Evolutionary conservation across 176 grass and related monocot species (phyloP), one percentile per base, ranked within the genome.

Genomic region (Phoenix dactylifera): DNA sequence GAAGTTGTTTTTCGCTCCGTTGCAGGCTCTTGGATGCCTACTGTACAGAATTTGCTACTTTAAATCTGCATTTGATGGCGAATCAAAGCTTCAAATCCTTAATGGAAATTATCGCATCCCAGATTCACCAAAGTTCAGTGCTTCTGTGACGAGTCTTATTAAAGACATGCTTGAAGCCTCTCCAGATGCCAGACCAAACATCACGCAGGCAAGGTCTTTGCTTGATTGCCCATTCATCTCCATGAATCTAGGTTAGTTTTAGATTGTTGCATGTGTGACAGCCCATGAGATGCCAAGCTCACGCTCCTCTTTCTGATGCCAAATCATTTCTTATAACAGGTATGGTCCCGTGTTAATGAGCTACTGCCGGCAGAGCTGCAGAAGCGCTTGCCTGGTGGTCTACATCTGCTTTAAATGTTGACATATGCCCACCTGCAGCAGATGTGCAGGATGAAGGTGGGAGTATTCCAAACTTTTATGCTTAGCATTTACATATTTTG

Each of bases 161-260:
- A 85, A 83, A 79, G 87, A 83, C 51, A 92, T 92, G 93, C 84
- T 98, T 58, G 73, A 82, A 49, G 81, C 81, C 52, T 88, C 84
- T 76, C 93, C 93, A 65, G 72, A 81, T 64, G 66, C 65, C 60
- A 89, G 93, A 66, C 93, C 87, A 15, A 87, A 97, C 64, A 97
- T 97, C 72, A 88, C 81, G 78, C 93, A 97, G 93, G 93, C 84
- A 97, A 97, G 87, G 76, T 72, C 83, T 87, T 82, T 82, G 82
- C 80, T 81, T 94, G 78, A 88, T 79, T 89, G 85, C 68, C 75
- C 75, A 95, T 85, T 82, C 85, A 85, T 74, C 80, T 89, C 65
- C 72, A 79, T 95, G 67, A 86, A 75, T 65, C 83, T 95, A 89
- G 83, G 82, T 80, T 83, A 39, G 78, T 89, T 66, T 57, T 80